Percentiles rank a stretch among this genome's conserved stretches.
These are phyloP conservation scores for Rhododendron kiyosumense DNA, from an alignment of 148 eudicot species.

Conservation along the genomic window DNA sequence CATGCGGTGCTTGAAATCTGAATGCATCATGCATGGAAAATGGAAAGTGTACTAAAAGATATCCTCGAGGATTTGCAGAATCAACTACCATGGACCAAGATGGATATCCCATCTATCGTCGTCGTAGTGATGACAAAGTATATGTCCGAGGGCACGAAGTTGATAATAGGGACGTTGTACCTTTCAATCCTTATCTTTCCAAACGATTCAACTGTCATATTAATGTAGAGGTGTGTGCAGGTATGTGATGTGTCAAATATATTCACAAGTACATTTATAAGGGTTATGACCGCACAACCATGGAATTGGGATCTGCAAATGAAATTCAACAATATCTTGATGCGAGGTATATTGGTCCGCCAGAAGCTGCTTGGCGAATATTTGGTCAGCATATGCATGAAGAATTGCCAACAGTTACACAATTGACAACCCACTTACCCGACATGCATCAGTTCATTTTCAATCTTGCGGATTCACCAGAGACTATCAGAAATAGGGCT, in stretches of 20 bases:
- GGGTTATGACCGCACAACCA: neutral
- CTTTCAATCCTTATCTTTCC: too few species aligned
- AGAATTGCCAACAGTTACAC: neutral
- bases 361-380: neutral
- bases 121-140: neutral
- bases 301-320: too few species aligned
- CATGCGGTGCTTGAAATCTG: too few species aligned
- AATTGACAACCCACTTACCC: neutral
- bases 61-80: too few species aligned
- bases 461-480: neutral
- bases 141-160: neutral
- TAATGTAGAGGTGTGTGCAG: neutral
- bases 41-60: too few species aligned
- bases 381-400: neutral
- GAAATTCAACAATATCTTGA: too few species aligned
- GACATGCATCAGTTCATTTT: neutral
- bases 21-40: too few species aligned
- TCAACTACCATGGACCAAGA: too few species aligned
- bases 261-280: neutral
- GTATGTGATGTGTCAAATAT: neutral
- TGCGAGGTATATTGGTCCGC: too few species aligned
- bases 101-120: neutral
- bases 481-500: neutral
- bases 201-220: neutral
- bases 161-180: neutral